phyloP scores from a whole-genome alignment of 1,139 yeast species.

The Geotrichum fermentans region DNA sequence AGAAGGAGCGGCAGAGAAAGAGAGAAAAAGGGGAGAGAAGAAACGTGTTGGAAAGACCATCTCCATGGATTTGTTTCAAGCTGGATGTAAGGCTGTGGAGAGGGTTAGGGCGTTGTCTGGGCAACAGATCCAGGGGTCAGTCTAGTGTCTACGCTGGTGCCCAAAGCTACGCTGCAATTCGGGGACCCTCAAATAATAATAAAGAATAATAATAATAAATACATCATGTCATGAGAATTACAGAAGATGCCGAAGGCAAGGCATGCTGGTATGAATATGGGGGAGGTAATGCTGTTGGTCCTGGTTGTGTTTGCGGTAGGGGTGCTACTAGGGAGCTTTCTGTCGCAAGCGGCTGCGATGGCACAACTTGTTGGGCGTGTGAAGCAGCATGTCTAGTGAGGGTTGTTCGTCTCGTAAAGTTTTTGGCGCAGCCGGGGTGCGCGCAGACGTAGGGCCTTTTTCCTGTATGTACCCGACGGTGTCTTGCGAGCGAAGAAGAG shows the following conservation, averaged over 20 bases:
- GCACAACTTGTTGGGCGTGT: no score
- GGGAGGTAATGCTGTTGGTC: slow-evolving; percentile 67
- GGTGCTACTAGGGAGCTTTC: no score
- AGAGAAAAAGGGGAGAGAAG: background rate
- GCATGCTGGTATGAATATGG: slow-evolving; percentile 42
- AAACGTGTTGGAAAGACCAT: background rate
- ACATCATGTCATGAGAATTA: slow-evolving; percentile 5
- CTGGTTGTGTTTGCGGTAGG: slow-evolving; percentile 27
- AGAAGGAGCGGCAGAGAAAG: background rate
- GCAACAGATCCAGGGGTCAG: slow-evolving; percentile 15
- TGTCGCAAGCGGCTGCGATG: no score
- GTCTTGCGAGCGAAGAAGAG: slow-evolving; percentile 42
- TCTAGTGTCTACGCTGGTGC: background rate
- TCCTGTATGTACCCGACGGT: slow-evolving; percentile 40
- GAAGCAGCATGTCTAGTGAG: slow-evolving; percentile 2
- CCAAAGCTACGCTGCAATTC: background rate
- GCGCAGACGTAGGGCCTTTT: slow-evolving; percentile 56
- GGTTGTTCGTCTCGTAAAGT: background rate
- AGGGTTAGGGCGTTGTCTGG: slow-evolving; percentile 5
- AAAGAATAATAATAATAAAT: background rate
- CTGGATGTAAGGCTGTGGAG: background rate
- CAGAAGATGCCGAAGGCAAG: background rate
- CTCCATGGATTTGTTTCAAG: background rate
- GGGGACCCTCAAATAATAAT: background rate
- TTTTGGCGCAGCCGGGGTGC: slow-evolving; percentile 8